Percentiles rank a stretch among this genome's conserved stretches.
phyloP scores from a whole-genome alignment of 2,329 filamentous ascomycete genomes.

The Aspergillus pseudoterreus region DNA sequence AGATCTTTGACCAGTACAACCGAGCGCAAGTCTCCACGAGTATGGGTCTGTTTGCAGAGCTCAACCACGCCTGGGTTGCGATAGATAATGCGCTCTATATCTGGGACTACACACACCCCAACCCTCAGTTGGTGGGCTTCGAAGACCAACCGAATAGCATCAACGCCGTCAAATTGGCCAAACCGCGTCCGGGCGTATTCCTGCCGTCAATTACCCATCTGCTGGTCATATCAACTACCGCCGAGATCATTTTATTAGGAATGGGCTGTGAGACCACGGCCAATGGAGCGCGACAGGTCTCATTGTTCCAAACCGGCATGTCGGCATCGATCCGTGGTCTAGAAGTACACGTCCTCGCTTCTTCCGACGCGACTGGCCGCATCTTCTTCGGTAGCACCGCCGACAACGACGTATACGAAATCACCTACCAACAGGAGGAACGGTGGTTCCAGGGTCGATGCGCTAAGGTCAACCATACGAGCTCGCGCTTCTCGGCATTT shows the following conservation, averaged over 20 bases:
- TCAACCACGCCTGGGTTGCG: conserved; percentile 92
- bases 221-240: conserved; percentile 80
- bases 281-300: conserved; percentile 68
- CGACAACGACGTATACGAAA: conserved; percentile 86
- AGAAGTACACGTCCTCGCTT: conserved; percentile 73
- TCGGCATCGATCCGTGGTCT: conserved; percentile 70
- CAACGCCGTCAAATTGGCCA: conserved; percentile 82
- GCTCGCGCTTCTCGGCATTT: conserved; percentile 64
- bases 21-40: conserved; percentile 79
- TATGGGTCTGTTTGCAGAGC: conserved; percentile 91
- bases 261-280: conserved; percentile 63
- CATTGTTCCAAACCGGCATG: conserved; percentile 87
- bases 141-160: conserved; percentile 87
- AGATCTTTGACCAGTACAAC: conserved; percentile 90
- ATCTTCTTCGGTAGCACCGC: conserved; percentile 85
- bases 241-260: conserved; percentile 83
- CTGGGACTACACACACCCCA: conserved; percentile 95
- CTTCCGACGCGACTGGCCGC: conserved; percentile 72
- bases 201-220: conserved; percentile 80
- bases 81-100: conserved; percentile 95
- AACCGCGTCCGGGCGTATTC: conserved; percentile 83
- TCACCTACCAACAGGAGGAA: conserved; percentile 96
- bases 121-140: conserved; percentile 85
- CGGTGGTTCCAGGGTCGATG: conserved; percentile 91
- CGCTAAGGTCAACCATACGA: conserved; percentile 84